These are phyloP conservation scores for Lachancea meyersii DNA, from an alignment of 805 yeast genomes.

Conservation along the genomic window DNA sequence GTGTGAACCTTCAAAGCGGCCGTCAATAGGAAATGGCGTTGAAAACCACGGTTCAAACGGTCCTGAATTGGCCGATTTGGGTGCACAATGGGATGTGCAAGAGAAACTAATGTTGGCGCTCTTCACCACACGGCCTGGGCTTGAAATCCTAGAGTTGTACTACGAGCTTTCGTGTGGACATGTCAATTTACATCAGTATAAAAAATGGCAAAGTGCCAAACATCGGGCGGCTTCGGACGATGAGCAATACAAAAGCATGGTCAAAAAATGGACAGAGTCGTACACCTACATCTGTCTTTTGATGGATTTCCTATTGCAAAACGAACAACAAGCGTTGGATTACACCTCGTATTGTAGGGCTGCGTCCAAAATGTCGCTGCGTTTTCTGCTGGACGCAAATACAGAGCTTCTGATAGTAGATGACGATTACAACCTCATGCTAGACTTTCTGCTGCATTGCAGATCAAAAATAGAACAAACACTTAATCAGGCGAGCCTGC, in stretches of 20 bases:
- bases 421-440: constrained; percentile 14
- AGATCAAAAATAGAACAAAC: constrained; percentile 12
- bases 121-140: constrained; percentile 24
- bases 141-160: constrained; percentile 13
- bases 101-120: constrained; percentile 15
- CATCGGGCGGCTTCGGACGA: not conserved
- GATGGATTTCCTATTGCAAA: constrained; percentile 13
- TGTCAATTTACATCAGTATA: constrained; percentile 5
- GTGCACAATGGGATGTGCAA: not conserved
- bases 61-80: not conserved
- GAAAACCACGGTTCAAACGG: not conserved
- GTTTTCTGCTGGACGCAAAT: constrained; percentile 4
- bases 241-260: constrained; percentile 6
- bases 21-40: not conserved
- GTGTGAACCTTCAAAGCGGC: not conserved
- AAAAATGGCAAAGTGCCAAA: constrained; percentile 8
- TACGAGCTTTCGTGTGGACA: constrained; percentile 12
- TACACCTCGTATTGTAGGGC: constrained; percentile 8
- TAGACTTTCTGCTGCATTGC: constrained; percentile 15
- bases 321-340: constrained; percentile 12
- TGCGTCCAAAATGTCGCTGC: constrained; percentile 12
- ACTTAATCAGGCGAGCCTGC: constrained; percentile 2
- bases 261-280: constrained; percentile 9
- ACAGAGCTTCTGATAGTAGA: constrained; percentile 13
- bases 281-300: constrained; percentile 10